These are phyloP conservation scores for Paramecium biaurelia DNA, from an alignment of 73 alveolate genomes.

Conservation along the genomic window DNA sequence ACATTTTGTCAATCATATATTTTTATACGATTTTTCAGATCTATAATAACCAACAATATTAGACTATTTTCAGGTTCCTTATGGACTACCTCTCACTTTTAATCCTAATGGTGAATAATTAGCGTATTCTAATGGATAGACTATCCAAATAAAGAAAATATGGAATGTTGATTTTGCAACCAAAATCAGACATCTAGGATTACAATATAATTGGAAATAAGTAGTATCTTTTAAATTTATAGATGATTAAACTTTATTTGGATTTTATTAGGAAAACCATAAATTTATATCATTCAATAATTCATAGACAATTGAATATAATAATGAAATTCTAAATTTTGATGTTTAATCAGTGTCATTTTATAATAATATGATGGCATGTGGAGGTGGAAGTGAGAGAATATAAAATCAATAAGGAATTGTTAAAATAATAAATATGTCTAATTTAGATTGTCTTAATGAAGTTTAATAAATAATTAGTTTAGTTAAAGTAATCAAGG, in stretches of 20 bases:
- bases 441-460: not conserved
- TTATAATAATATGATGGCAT: not conserved
- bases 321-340: not conserved
- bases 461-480: not conserved
- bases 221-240: not conserved
- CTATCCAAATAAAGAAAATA: not conserved
- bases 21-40: not conserved
- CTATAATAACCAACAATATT: not conserved
- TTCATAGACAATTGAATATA: not conserved
- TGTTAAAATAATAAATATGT: not conserved
- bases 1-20: not conserved
- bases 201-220: not conserved
- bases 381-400: not conserved
- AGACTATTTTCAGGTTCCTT: not conserved
- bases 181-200: not conserved
- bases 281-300: not conserved
- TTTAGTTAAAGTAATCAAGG: not conserved
- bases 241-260: not conserved
- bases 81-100: not conserved
- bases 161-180: not conserved
- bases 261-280: not conserved
- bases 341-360: not conserved
- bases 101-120: not conserved
- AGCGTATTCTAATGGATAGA: not conserved
- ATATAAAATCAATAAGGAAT: not conserved